Evolutionary conservation across 2,329 filamentous ascomycete genomes (phyloP).

Genomic region (Aspergillus costaricaensis): DNA sequence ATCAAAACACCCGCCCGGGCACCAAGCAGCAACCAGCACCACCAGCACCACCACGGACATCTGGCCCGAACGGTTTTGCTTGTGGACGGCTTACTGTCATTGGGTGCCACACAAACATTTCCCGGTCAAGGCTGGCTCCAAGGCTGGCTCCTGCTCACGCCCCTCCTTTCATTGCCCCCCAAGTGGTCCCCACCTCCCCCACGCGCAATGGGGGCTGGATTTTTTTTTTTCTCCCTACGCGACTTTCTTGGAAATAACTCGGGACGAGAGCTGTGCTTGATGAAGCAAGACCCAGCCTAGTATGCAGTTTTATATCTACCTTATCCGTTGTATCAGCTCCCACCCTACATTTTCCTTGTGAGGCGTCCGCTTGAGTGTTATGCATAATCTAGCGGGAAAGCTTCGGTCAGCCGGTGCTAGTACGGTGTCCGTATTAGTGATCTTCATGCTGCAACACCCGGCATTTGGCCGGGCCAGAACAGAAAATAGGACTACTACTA

Average conservation of each 20-base stretch:
- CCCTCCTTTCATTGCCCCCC: conserved; percentile 5
- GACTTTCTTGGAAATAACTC: not conserved
- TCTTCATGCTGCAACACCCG: not conserved
- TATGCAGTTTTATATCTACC: too few species aligned
- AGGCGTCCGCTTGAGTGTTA: not conserved
- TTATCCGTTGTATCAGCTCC: too few species aligned
- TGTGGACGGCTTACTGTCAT: not conserved
- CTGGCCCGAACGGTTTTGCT: not conserved
- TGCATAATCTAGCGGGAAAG: conserved; percentile 3
- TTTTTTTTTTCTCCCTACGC: not conserved
- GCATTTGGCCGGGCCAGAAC: conserved; percentile 1
- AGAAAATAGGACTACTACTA: not conserved
- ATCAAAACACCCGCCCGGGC: not conserved
- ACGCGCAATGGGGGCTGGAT: conserved; percentile 2
- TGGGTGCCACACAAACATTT: not conserved
- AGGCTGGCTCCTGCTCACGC: conserved; percentile 9
- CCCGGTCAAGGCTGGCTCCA: not conserved
- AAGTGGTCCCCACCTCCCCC: conserved; percentile 1
- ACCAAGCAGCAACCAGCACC: not conserved
- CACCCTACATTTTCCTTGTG: not conserved
- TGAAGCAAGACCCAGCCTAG: too few species aligned
- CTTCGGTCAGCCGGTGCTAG: conserved; percentile 4
- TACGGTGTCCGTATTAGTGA: not conserved
- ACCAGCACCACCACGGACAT: not conserved
- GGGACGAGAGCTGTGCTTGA: not conserved